Evolutionary conservation across 2,329 filamentous ascomycete genomes (phyloP), one percentile per base, ranked within the genome.

Genomic region (Pyrenophora graminea): DNA sequence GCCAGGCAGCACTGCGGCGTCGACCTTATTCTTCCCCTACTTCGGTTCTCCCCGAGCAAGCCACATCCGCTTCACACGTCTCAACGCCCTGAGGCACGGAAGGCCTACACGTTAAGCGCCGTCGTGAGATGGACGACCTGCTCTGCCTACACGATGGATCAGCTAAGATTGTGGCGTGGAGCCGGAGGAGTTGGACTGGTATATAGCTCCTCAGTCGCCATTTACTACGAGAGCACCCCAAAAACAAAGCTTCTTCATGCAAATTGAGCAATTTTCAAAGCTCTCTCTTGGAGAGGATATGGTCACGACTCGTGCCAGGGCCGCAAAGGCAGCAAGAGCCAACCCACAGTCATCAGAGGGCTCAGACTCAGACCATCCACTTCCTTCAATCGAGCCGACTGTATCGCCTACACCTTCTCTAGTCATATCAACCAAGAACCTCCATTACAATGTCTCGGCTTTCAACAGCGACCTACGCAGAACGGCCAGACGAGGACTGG

Each of bases 231-330:
- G 50, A 57, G 33, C 40, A 62, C 37, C 48, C 44, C 54, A 50
- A 47, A 13, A 42, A 47, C 44, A 50, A 59, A 50, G 51, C 17
- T 44, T 54, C 65, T 65, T 56, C 64, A 71, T 73, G 70, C 70
- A 69, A 55, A 67, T 59, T 40, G 69, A 73, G 62, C 64, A 66
- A 44, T 66, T 73, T 39, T 70, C 67, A 33, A 69, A 67, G 54
- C 67, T 73, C 53, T 68, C 69, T 51, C 58, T 73, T n/a, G 62
- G 61, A 53, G 68, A 70, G 55, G 59, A 56, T 19, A 73, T 73
- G 70, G 69, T 73, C 55, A 73, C 66, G 41, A 72, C 70, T 64
- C 66, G 69, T 56, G 64, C 69, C 54, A 59, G 65, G 42, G 67
- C 69, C 46, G 68, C 66, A 53, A 67, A 59, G 56, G 66, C 61